Conservation (phyloP, 345 rosid genomes). For the Salix udensis region DNA sequence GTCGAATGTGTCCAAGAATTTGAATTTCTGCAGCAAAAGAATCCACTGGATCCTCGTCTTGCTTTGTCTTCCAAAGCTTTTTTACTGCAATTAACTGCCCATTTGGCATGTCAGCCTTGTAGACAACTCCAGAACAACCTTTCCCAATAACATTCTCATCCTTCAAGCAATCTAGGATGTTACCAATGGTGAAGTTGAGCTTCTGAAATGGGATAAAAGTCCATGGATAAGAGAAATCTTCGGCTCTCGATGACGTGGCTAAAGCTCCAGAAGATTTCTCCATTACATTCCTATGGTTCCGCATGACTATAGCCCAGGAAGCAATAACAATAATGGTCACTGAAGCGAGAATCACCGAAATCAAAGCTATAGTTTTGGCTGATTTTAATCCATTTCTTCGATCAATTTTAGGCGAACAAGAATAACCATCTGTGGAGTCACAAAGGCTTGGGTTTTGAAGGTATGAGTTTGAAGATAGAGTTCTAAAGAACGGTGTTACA, state of each 20-base stretch:
- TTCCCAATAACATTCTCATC: slow-evolving; percentile 91
- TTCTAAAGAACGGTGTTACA: slow-evolving; percentile 74
- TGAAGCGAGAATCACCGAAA: slow-evolving; percentile 55
- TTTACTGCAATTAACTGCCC: slow-evolving; percentile 82
- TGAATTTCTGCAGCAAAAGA: slow-evolving; percentile 91
- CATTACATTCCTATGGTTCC: slow-evolving; percentile 51
- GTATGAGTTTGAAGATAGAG: slow-evolving; percentile 56
- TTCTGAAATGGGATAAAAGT: slow-evolving; percentile 93
- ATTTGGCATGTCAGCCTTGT: slow-evolving; percentile 76
- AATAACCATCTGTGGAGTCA: slow-evolving; percentile 55
- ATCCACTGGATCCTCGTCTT: slow-evolving; percentile 56
- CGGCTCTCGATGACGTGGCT: slow-evolving; percentile 42
- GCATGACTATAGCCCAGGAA: slow-evolving; percentile 53
- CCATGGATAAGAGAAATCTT: slow-evolving; percentile 94
- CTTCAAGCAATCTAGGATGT: slow-evolving; percentile 63
- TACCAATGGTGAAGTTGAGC: slow-evolving; percentile 62
- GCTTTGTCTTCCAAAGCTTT: slow-evolving; percentile 79
- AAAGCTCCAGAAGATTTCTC: slow-evolving; percentile 49
- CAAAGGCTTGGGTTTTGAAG: slow-evolving; percentile 65
- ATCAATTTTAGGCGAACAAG: slow-evolving; percentile 58
- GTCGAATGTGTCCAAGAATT: slow-evolving; percentile 85
- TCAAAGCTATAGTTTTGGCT: slow-evolving; percentile 62
- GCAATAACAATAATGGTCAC: slow-evolving; percentile 56
- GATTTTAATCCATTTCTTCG: slow-evolving; percentile 51
- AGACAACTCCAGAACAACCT: slow-evolving; percentile 91